Base-by-base conservation (phyloP, 257 asterid genomes). In the Przewalskia tangutica region DNA sequence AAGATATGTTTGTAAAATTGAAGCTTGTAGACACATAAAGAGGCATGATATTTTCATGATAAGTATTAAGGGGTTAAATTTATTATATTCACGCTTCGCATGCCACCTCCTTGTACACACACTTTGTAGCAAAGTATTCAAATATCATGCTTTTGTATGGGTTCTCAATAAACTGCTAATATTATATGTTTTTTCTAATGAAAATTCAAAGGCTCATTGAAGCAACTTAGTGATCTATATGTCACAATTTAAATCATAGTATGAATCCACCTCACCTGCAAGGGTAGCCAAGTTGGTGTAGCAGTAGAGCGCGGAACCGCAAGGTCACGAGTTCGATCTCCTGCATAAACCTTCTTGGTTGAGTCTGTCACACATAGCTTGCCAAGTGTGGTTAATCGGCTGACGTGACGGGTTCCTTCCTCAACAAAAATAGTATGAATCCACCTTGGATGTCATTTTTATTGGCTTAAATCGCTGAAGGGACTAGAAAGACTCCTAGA, bases 131-230 rank as follows among this genome's bases (percentile, higher is more conserved):
- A 73, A 73, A 10, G 0, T 13, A 48, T 50, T 75, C 62, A 75
- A 23, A 75, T 75, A 75, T 50, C 62, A 75, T 75, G 79, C 79
- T 23, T 73, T 66, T 75, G n/a, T 50, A 75, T 23, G 60, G 60
- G 79, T 14, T 75, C 8, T 23, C 62, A 75, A 23, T 75, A 48
- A 75, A 75, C 5, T 73, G 4, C 23, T 73, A 48, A 48, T 73
- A 14, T 20, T 36, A 73, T 14, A 73, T 23, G 6, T 73, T 56
- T 48, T 18, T 48, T 23, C 8, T 6, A 73, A 48, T 14, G 4
- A 48, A 73, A 23, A 48, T 60, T 23, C 79, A 48, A 73, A 27
- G 0, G 7, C 0, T n/a, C 50, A 66, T 36, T 11, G 0, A 4
- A 23, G 18, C n/a, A 42, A 42, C 2, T 56, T 4, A 17, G 0